Evolutionary conservation across 768 basidiomycete genomes (phyloP).

Genomic region (Pulveroboletus sp.): DNA sequence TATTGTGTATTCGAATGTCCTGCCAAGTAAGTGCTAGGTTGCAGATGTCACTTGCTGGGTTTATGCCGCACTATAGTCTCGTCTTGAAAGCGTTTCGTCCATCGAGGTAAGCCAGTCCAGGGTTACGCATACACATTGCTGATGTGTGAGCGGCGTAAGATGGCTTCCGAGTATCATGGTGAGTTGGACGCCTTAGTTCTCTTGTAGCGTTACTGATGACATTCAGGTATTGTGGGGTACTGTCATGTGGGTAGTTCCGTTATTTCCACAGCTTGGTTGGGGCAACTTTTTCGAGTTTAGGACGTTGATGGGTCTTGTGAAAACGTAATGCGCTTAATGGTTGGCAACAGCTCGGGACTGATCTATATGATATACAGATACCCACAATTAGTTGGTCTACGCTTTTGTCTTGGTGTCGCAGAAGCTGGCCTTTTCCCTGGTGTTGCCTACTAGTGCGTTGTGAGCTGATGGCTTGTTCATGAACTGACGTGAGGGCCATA

Average conservation of each 20-base stretch:
- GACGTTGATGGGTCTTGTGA: constrained; percentile 64
- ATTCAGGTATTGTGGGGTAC: constrained; percentile 59
- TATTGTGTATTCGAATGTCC: constrained; percentile 56
- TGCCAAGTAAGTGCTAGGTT: constrained; percentile 44
- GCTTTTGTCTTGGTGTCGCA: constrained; percentile 56
- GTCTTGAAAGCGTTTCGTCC: constrained; percentile 62
- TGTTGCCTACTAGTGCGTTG: constrained; percentile 62
- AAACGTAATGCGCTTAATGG: constrained; percentile 38
- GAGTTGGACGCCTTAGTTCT: constrained; percentile 9
- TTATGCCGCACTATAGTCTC: constrained; percentile 7
- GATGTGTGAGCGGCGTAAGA: constrained; percentile 21
- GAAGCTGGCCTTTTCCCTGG: constrained; percentile 74
- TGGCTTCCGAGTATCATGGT: constrained; percentile 69
- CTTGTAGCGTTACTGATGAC: not conserved
- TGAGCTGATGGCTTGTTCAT: too few relatives aligned
- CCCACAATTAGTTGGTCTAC: constrained; percentile 53
- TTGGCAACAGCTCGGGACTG: not conserved
- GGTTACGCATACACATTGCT: not conserved
- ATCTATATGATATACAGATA: constrained; percentile 40
- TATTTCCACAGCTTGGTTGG: not conserved
- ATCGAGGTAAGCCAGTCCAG: constrained; percentile 40
- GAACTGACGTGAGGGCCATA: constrained; percentile 15
- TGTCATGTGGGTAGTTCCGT: constrained; percentile 42
- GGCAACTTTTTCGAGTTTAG: constrained; percentile 26
- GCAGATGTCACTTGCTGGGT: not conserved